A percentile compares a stretch with the other conserved stretches of the same genome.
These are phyloP conservation scores for Cordyceps fumosorosea DNA, from an alignment of 2,329 filamentous ascomycete species.

Conservation along the genomic window DNA sequence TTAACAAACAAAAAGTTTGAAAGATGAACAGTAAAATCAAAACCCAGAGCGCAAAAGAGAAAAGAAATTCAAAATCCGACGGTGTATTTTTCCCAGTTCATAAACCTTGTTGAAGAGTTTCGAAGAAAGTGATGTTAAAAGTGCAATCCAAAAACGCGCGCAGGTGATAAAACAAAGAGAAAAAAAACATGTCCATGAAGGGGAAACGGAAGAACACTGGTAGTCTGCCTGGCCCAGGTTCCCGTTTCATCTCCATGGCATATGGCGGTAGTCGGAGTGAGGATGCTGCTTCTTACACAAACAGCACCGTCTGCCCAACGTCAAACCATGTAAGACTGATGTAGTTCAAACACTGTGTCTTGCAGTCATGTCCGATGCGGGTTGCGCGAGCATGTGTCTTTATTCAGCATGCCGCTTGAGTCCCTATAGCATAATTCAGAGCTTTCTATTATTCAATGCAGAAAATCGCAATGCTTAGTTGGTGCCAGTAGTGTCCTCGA, in stretches of 20 bases:
- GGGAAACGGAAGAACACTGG: neutral
- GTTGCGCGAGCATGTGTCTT: constrained; percentile 12
- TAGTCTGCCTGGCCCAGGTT: neutral
- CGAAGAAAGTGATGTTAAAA: constrained; percentile 6
- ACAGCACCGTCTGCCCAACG: neutral
- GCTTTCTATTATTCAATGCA: constrained; percentile 15
- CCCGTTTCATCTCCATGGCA: neutral
- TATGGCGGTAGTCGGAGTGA: neutral
- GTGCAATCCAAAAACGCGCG: constrained; percentile 6
- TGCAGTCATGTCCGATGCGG: constrained; percentile 6
- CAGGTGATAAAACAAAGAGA: neutral
- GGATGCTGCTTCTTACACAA: constrained; percentile 1
- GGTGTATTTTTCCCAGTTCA: constrained; percentile 6
- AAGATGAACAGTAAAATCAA: constrained; percentile 12
- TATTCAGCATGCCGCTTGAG: constrained; percentile 13
- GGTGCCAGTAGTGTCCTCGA: constrained; percentile 52
- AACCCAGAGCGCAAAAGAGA: neutral
- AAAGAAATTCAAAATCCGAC: neutral
- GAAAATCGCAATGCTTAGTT: constrained; percentile 8
- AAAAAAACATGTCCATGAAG: neutral
- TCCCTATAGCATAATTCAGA: constrained; percentile 5
- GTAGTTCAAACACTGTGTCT: neutral
- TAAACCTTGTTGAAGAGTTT: constrained; percentile 13
- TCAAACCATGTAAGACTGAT: constrained; percentile 7
- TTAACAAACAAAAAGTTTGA: constrained; percentile 10